Conservation (phyloP, 2,329 filamentous ascomycete species). For the Phoma sp. region DNA sequence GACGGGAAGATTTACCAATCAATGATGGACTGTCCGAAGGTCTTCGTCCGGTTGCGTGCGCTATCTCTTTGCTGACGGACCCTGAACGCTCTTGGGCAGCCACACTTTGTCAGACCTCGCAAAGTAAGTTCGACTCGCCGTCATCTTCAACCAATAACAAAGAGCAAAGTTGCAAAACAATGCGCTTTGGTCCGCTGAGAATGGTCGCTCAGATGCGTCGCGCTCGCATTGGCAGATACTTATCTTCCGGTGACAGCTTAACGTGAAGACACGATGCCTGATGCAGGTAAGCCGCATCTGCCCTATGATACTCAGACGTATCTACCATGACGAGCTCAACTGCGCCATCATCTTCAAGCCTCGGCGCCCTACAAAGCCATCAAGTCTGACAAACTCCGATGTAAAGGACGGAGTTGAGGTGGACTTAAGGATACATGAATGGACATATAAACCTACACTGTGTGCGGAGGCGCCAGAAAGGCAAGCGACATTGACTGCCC, state of each 20-base stretch:
- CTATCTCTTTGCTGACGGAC: constrained; percentile 8
- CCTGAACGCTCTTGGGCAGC: constrained; percentile 2
- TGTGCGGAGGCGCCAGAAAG: constrained; percentile 10
- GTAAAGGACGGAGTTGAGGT: constrained; percentile 7
- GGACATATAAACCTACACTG: constrained; percentile 8
- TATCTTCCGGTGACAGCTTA: constrained; percentile 11
- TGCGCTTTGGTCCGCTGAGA: constrained; percentile 4
- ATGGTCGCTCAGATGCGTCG: background rate
- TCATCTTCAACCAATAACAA: background rate
- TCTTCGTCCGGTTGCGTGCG: constrained; percentile 13
- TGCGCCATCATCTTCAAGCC: constrained; percentile 1
- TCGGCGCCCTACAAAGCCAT: background rate
- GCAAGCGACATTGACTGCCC: background rate
- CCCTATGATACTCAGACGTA: constrained; percentile 3
- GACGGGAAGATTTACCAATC: constrained; percentile 7
- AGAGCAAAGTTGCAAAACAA: background rate
- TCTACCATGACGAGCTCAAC: constrained; percentile 1
- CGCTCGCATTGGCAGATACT: constrained; percentile 2
- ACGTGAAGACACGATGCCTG: constrained; percentile 4
- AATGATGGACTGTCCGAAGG: background rate
- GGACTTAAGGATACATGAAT: constrained; percentile 5
- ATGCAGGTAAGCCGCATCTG: constrained; percentile 1
- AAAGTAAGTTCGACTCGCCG: constrained; percentile 1
- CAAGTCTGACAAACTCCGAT: constrained; percentile 8
- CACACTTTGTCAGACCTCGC: constrained; percentile 7